phyloP scores from a whole-genome alignment of 352 stramenopile species.

The Globisporangium recalcitrans region DNA sequence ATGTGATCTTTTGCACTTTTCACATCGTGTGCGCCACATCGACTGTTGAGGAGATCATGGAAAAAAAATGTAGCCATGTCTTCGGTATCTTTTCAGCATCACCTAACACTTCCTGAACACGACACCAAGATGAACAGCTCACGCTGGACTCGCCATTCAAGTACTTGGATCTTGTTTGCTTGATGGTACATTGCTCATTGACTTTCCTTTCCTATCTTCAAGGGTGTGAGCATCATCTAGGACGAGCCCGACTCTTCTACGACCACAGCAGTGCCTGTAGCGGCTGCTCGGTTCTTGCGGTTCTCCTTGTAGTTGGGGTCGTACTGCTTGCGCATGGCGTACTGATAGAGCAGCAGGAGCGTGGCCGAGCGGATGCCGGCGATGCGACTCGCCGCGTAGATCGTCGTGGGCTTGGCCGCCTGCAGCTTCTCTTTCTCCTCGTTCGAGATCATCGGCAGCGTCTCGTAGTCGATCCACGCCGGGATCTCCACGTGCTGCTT shows the following conservation, averaged over 20 bases:
- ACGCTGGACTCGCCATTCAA: constrained; percentile 1
- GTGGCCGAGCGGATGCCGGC: constrained; percentile 82
- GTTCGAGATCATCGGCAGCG: constrained; percentile 93
- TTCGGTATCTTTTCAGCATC: not conserved
- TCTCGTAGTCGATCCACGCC: constrained; percentile 88
- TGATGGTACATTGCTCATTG: constrained; percentile 3
- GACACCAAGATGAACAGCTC: not conserved
- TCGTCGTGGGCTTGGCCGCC: constrained; percentile 82
- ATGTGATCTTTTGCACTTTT: constrained; percentile 1
- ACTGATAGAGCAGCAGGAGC: constrained; percentile 71
- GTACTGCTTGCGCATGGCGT: constrained; percentile 47
- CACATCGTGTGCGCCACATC: constrained; percentile 1
- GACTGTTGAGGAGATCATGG: not conserved
- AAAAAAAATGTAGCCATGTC: not conserved
- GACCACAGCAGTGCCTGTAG: not conserved
- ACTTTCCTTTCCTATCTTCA: not conserved
- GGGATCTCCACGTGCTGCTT: constrained; percentile 93
- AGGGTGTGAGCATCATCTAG: not conserved
- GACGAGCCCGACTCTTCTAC: not conserved
- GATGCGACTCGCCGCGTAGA: constrained; percentile 94
- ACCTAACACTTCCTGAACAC: too few relatives aligned
- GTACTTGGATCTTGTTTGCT: not conserved
- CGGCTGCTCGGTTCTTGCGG: constrained; percentile 19
- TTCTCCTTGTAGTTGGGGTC: constrained; percentile 18
- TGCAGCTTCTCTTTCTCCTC: constrained; percentile 95